phyloP scores from a whole-genome alignment of 2,329 filamentous ascomycete species.

The Lachnellula cervina region DNA sequence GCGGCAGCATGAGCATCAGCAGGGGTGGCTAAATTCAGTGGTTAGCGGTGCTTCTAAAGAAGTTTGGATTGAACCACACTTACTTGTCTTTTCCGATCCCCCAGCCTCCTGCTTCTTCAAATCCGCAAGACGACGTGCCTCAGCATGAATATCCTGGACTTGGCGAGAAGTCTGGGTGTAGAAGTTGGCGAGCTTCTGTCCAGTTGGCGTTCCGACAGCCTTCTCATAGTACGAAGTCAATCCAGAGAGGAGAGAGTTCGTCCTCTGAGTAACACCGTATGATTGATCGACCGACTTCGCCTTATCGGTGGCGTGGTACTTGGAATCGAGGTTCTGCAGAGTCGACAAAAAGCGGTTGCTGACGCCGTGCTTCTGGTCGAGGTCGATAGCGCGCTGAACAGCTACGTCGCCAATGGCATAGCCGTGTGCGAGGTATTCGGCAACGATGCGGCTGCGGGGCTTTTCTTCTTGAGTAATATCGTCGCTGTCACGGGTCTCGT shows the following conservation, averaged over 20 bases:
- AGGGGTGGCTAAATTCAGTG: conserved; percentile 16
- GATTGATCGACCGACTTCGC: conserved; percentile 78
- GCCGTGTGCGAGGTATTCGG: conserved; percentile 94
- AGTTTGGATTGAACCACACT: conserved; percentile 36
- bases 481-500: conserved; percentile 54
- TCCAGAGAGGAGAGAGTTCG: conserved; percentile 58
- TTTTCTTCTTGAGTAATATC: conserved; percentile 94
- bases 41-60: conserved; percentile 31
- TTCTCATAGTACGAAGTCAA: conserved; percentile 92
- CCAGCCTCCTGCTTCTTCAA: conserved; percentile 67
- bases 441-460: conserved; percentile 85
- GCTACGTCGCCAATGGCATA: conserved; percentile 69
- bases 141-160: conserved; percentile 87
- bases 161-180: conserved; percentile 83
- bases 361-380: conserved; percentile 88
- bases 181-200: conserved; percentile 81
- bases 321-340: conserved; percentile 71
- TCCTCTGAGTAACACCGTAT: conserved; percentile 75
- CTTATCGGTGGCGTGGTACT: conserved; percentile 83
- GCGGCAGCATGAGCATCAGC: conserved; percentile 16
- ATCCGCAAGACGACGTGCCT: conserved; percentile 82
- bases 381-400: conserved; percentile 75
- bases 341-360: conserved; percentile 72
- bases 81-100: conserved; percentile 41
- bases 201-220: conserved; percentile 79